Percentiles rank a stretch among this genome's conserved stretches.
Evolutionary conservation across 1,139 yeast genomes (phyloP).

Genomic region (Diutina rugosa): DNA sequence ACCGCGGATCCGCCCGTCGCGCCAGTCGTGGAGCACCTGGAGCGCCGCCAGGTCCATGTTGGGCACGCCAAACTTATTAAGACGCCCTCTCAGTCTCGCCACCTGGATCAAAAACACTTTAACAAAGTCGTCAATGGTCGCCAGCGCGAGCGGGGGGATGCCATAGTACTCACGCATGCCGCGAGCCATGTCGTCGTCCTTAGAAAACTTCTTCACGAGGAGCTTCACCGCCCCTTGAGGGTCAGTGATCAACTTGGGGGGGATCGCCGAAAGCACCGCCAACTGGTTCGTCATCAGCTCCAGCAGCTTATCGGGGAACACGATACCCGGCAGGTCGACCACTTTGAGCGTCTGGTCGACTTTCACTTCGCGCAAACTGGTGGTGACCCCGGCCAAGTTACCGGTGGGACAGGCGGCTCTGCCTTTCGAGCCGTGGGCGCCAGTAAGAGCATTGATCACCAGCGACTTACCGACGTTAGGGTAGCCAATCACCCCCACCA

Average conservation of each 20-base stretch:
- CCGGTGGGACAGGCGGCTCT: constrained; percentile 86
- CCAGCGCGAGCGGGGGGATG: constrained; percentile 68
- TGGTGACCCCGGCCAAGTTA: constrained; percentile 95
- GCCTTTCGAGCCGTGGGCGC: constrained; percentile 58
- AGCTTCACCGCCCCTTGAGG: constrained; percentile 74
- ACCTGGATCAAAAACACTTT: constrained; percentile 84
- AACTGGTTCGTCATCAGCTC: constrained; percentile 52
- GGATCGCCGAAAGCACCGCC: constrained; percentile 78
- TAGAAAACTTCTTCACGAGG: constrained; percentile 62
- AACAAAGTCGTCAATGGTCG: constrained; percentile 51
- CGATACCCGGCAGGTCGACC: constrained; percentile 95
- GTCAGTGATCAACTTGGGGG: constrained; percentile 76
- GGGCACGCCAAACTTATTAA: constrained; percentile 89
- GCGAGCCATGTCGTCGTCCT: constrained; percentile 62
- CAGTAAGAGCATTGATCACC: constrained; percentile 77
- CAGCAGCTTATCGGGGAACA: constrained; percentile 64
- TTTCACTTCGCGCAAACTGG: constrained; percentile 82
- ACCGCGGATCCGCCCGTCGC: constrained; percentile 88
- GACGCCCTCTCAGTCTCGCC: constrained; percentile 85
- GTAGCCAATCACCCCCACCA: constrained; percentile 93
- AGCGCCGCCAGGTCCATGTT: constrained; percentile 77
- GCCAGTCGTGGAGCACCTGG: constrained; percentile 85
- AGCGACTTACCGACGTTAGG: constrained; percentile 93
- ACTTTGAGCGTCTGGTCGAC: constrained; percentile 80
- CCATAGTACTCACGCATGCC: constrained; percentile 61